Base-by-base conservation (phyloP, 1,284 basidiomycete genomes). In the Rhodotorula sp. region DNA sequence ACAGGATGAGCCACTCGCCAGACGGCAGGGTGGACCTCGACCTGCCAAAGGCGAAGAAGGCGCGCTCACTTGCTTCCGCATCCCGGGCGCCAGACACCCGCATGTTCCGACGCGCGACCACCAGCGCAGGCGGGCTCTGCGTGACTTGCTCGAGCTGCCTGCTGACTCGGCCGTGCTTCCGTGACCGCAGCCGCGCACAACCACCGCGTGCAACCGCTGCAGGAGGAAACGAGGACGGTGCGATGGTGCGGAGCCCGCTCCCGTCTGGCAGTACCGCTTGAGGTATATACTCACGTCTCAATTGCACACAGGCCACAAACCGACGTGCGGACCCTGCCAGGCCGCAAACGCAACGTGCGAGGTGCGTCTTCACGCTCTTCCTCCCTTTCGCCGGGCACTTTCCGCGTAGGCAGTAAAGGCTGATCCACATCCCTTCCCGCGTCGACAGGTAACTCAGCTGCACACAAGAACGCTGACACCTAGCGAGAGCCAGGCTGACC, bases 131-230 rank as follows among this genome's bases (percentile, higher is more conserved):
- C 53, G 2, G 14, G 14, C 25, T n/a, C 25, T 0, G 7, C 23
- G 25, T 14, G 14, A 14, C 21, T 25, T 21, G 23, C n/a, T 8
- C 17, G 34, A 34, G 7, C 34, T 23, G 55, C 34, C 13, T 19
- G 12, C 53, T 25, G 53, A n/a, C 53, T 12, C 13, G 27, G 13
- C 14, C 48, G 48, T 19, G 27, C 25, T 34, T 17, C 44, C 27
- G 14, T 42, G 50, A 34, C 34, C n/a, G 1, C 54, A 55, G 60
- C 70, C 61, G 1, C 34, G 68, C 5, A 70, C 68, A n/a, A 67
- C 68, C 8, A 70, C 68, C 4, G 72, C 72, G 0, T 73, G 72
- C 56, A 70, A 73, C 55, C 58, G 65, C 7, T 73, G 72, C n/a
- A 45, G 69, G 27, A 61, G 44, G 55, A 74, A 74, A 23, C 64